A percentile compares a stretch with the other conserved stretches of the same genome.
Conservation (phyloP, 192 early-diverging fungal genomes). For the Pilobolus umbonatus region DNA sequence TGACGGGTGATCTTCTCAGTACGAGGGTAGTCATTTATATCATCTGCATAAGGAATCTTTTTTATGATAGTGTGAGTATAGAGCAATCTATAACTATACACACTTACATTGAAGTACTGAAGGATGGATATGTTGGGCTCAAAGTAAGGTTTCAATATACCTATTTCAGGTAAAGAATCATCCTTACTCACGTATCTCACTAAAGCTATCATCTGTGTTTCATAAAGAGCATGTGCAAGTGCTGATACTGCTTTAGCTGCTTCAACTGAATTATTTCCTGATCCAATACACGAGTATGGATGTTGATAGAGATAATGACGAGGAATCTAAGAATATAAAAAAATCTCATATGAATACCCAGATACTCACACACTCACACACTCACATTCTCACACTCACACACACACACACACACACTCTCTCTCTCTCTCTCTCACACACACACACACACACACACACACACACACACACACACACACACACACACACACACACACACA, state of each 20-base stretch:
- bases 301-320: constrained; percentile 52
- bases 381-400: too few species aligned
- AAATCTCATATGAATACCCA: neutral
- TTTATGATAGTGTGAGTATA: neutral
- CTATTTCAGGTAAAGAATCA: constrained; percentile 55
- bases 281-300: constrained; percentile 46
- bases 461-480: too few species aligned
- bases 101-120: constrained; percentile 40
- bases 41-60: constrained; percentile 65
- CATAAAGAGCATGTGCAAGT: constrained; percentile 44
- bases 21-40: constrained; percentile 51
- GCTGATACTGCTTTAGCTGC: constrained; percentile 44
- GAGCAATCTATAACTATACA: neutral
- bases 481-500: too few species aligned
- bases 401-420: too few species aligned
- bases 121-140: constrained; percentile 35
- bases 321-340: constrained; percentile 39
- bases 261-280: constrained; percentile 26
- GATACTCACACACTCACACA: too few species aligned
- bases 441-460: too few species aligned
- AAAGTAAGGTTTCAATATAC: constrained; percentile 53
- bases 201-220: constrained; percentile 51
- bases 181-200: constrained; percentile 54
- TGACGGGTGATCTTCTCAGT: too few species aligned
- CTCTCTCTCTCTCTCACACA: too few species aligned